Percentiles rank a stretch among this genome's conserved stretches.
These are phyloP conservation scores for Blastobotrys arbuscula DNA, from an alignment of 1,139 yeast genomes.

Conservation along the genomic window DNA sequence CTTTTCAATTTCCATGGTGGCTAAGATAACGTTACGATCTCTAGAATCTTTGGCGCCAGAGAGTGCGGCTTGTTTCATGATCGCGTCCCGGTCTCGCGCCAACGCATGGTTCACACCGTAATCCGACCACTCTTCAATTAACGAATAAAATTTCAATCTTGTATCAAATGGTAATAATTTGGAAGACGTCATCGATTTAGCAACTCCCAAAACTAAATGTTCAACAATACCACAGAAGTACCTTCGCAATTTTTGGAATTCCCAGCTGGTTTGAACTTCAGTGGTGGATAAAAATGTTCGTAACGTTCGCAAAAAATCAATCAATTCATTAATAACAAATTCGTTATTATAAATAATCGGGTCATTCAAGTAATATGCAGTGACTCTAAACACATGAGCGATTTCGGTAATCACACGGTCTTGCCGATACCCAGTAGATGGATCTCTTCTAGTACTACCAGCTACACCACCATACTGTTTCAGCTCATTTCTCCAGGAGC, in stretches of 20 bases:
- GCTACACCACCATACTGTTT: not conserved
- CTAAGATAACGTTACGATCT: slow-evolving; percentile 45
- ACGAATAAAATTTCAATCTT: slow-evolving; percentile 73
- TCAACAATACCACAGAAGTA: slow-evolving; percentile 77
- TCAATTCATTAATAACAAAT: slow-evolving; percentile 61
- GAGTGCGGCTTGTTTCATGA: slow-evolving; percentile 43
- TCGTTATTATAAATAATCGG: slow-evolving; percentile 55
- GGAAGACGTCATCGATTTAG: slow-evolving; percentile 35
- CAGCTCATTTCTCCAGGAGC: slow-evolving; percentile 32
- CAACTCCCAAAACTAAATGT: slow-evolving; percentile 54
- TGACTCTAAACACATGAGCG: slow-evolving; percentile 68
- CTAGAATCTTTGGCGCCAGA: slow-evolving; percentile 26
- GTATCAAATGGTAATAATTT: slow-evolving; percentile 80
- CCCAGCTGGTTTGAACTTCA: slow-evolving; percentile 59
- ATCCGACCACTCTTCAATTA: slow-evolving; percentile 92
- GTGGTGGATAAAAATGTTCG: slow-evolving; percentile 57
- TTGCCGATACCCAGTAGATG: slow-evolving; percentile 31
- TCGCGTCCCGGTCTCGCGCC: slow-evolving; percentile 60
- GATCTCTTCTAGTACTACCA: slow-evolving; percentile 15
- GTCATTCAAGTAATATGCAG: slow-evolving; percentile 57
- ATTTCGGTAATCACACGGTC: slow-evolving; percentile 68
- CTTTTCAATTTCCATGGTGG: slow-evolving; percentile 79
- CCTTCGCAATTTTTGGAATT: slow-evolving; percentile 69
- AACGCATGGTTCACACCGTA: slow-evolving; percentile 61
- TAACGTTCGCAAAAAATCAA: slow-evolving; percentile 58